Base-by-base conservation (phyloP, 768 basidiomycete genomes). In the Leccinum pellstonianum region DNA sequence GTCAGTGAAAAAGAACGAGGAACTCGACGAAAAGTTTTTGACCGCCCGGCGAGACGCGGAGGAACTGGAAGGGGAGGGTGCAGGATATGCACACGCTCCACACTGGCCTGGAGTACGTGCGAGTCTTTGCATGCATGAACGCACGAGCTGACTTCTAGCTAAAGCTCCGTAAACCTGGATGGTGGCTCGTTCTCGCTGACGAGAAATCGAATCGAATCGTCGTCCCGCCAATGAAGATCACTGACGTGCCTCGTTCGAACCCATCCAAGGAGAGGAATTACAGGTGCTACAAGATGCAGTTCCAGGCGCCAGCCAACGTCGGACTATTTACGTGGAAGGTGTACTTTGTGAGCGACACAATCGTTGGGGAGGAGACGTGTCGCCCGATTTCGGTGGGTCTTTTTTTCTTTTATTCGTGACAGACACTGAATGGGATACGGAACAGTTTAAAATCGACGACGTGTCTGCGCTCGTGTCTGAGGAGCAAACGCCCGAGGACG, bases 161-260 rank as follows among this genome's bases (percentile, higher is more conserved):
- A 43, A 66, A 95, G 92, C 81, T 87, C 57, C 93, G 94, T 60
- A 95, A 91, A 74, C 90, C 95, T 1, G 81, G 85, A 23, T 98
- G 93, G 93, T 95, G 94, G 90, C 79, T 96, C 55, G 81, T 96
- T 11, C 83, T 97, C 21, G 91, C 88, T 0, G 95, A 97, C 68
- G 86, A 90, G 61, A 95, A 94, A 73, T 81, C 84, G 11, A 88
- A 90, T 73, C 84, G 87, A 33, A 81, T 95, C 48, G 90, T 96
- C 46, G 92, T 97, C 1, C 93, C 93, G 15, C 95, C 95, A 0
- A 75, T 88, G 69, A 88, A 86, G 70, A 83, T 97, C 64, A 80
- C 81, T 23, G 93, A 95, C 62, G 82, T 97, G 14, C 94, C 94
- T 1, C 81, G 76, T 52, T 79, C 84, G 46, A 76, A 87, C 43